phyloP scores from a whole-genome alignment of 306 rosid species.

The Ziziphus jujuba region DNA sequence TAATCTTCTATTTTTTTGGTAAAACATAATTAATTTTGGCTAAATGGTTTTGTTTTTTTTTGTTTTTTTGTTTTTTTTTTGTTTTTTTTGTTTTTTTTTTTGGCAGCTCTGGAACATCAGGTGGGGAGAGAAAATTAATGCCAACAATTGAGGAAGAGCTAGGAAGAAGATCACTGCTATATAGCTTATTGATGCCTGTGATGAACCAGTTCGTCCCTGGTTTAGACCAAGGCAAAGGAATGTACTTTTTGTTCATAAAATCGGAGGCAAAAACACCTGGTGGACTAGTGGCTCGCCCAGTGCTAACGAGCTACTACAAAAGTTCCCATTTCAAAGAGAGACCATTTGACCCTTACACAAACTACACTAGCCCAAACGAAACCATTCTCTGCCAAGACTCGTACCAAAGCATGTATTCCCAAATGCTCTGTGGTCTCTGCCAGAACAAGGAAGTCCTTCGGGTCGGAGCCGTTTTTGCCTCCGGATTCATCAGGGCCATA shows the following conservation, averaged over 20 bases:
- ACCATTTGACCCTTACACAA: conserved; percentile 79
- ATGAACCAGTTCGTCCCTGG: conserved; percentile 61
- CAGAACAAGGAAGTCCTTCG: conserved; percentile 63
- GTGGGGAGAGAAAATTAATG: conserved; percentile 93
- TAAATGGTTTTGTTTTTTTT: conserved; percentile 19
- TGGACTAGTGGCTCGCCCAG: conserved; percentile 78
- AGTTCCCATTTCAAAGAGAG: conserved; percentile 60
- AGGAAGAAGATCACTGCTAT: conserved; percentile 51
- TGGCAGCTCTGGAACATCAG: conserved; percentile 92
- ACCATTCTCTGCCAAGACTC: conserved; percentile 78
- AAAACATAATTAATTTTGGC: background rate
- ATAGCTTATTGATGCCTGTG: conserved; percentile 78
- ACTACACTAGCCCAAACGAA: conserved; percentile 82
- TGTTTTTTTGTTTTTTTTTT: conserved; percentile 14
- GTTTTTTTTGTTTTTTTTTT: conserved; percentile 19
- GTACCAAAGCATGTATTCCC: conserved; percentile 93
- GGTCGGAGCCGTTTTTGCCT: conserved; percentile 82
- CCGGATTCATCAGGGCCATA: conserved; percentile 77
- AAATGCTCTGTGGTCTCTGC: conserved; percentile 75
- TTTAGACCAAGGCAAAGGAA: conserved; percentile 84
- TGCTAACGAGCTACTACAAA: conserved; percentile 79
- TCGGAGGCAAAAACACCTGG: conserved; percentile 76
- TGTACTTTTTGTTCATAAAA: conserved; percentile 84
- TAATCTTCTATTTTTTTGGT: background rate
- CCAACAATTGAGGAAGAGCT: conserved; percentile 78